Evolutionary conservation across 805 yeast genomes (phyloP).

Genomic region (Torulaspora maleeae): DNA sequence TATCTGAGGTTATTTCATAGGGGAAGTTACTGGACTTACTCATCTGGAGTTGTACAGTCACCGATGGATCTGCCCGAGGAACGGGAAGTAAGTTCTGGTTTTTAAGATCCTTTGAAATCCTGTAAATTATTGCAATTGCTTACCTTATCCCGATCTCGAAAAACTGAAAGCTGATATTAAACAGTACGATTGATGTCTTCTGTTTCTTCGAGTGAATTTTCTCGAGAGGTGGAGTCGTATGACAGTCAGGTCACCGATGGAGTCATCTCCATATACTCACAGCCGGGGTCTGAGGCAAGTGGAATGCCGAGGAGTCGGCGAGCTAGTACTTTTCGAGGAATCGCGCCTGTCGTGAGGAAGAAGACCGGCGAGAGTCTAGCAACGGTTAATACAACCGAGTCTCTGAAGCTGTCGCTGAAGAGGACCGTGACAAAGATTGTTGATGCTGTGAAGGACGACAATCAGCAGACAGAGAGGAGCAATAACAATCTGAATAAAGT

Average conservation of each 20-base stretch:
- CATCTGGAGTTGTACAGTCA: neutral
- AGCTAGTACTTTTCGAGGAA: neutral
- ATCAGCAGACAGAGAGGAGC: conserved; percentile 16
- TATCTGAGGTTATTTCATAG: too few relatives aligned
- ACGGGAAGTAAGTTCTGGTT: neutral
- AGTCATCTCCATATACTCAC: conserved; percentile 1
- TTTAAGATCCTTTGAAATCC: neutral
- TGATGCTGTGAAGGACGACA: conserved; percentile 27
- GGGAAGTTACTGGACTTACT: neutral
- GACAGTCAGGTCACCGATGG: neutral
- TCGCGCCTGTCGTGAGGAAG: neutral
- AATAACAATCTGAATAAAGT: conserved; percentile 17
- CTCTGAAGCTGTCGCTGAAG: conserved; percentile 9
- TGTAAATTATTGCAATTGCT: neutral
- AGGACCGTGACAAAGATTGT: conserved; percentile 17
- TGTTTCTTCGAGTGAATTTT: neutral
- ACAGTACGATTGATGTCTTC: neutral
- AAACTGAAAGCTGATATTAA: too few relatives aligned
- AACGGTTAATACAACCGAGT: neutral
- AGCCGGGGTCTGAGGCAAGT: neutral
- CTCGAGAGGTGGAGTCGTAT: neutral
- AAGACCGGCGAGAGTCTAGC: neutral
- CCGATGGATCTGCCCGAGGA: neutral
- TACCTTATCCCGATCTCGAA: neutral
- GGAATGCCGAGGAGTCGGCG: conserved; percentile 1